These are phyloP conservation scores for Ceratocystis smalleyi DNA, from an alignment of 2,329 filamentous ascomycete species.

Conservation along the genomic window DNA sequence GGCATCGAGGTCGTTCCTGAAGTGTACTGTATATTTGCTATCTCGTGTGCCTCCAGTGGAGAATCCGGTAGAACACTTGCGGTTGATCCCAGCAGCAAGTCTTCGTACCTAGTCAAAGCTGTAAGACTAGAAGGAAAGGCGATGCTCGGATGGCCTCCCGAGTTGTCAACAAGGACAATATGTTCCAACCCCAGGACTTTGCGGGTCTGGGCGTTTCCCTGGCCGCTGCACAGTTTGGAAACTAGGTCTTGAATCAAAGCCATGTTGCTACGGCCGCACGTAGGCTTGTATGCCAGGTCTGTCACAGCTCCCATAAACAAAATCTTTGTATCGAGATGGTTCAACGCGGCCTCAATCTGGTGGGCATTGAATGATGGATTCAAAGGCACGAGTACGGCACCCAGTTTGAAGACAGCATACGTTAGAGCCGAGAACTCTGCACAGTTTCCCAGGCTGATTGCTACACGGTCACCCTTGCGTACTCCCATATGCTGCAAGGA, in stretches of 20 bases:
- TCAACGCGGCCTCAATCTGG: constrained; percentile 65
- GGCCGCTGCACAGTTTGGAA: constrained; percentile 26
- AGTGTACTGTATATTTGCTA: constrained; percentile 93
- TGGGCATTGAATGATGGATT: constrained; percentile 75
- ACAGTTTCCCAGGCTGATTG: constrained; percentile 72
- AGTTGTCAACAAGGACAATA: constrained; percentile 70
- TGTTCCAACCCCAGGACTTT: constrained; percentile 52
- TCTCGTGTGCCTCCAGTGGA: constrained; percentile 45
- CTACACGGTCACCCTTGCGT: constrained; percentile 67
- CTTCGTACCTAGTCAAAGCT: constrained; percentile 32
- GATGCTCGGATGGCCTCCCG: constrained; percentile 31
- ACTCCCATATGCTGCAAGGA: constrained; percentile 58
- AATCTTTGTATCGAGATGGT: constrained; percentile 56
- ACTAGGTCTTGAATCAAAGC: constrained; percentile 32
- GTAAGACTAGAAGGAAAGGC: constrained; percentile 30
- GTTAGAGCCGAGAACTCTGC: constrained; percentile 70
- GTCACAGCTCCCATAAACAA: constrained; percentile 79
- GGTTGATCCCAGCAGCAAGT: constrained; percentile 26
- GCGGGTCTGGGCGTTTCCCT: constrained; percentile 26
- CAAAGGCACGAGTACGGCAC: constrained; percentile 82
- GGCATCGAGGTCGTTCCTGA: constrained; percentile 83
- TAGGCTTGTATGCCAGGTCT: constrained; percentile 54
- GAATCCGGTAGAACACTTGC: constrained; percentile 29
- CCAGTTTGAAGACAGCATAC: constrained; percentile 85
- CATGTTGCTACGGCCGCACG: constrained; percentile 38